These are phyloP conservation scores for Cicer bijugum DNA, from an alignment of 306 rosid genomes.

Conservation along the genomic window DNA sequence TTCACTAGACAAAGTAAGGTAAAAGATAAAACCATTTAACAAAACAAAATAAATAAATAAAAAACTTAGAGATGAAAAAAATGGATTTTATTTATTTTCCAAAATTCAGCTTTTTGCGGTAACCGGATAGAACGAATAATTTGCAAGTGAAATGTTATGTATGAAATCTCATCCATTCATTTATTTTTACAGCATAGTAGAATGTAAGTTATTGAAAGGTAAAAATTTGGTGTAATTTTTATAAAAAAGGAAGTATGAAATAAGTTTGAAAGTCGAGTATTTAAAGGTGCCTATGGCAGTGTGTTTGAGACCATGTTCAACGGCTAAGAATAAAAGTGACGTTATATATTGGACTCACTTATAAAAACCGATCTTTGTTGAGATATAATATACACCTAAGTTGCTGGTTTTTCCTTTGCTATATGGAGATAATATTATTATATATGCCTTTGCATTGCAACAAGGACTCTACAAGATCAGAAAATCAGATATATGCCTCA, in stretches of 20 bases:
- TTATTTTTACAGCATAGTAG: no score
- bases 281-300: slow-evolving; percentile 28
- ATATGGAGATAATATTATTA: slow-evolving; percentile 22
- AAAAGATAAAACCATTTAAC: neutral
- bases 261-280: slow-evolving; percentile 4
- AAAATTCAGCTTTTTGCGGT: no score
- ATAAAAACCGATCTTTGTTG: slow-evolving; percentile 43
- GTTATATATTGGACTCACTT: slow-evolving; percentile 42
- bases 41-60: no score
- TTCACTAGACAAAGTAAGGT: neutral
- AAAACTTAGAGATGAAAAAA: no score
- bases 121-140: no score
- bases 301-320: slow-evolving; percentile 48
- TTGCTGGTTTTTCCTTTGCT: slow-evolving; percentile 12
- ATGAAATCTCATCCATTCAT: no score
- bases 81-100: no score
- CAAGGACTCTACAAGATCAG: slow-evolving; percentile 19
- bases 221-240: neutral
- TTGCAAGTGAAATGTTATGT: no score
- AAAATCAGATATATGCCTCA: slow-evolving; percentile 35
- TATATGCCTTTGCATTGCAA: slow-evolving; percentile 48
- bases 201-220: neutral
- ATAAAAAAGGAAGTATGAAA: neutral
- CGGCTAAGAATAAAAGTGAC: slow-evolving; percentile 54
- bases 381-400: slow-evolving; percentile 2